Percentiles rank a stretch among this genome's conserved stretches.
These are phyloP conservation scores for Dactylellina leptospora DNA, from an alignment of 2,329 filamentous ascomycete genomes.

Conservation along the genomic window DNA sequence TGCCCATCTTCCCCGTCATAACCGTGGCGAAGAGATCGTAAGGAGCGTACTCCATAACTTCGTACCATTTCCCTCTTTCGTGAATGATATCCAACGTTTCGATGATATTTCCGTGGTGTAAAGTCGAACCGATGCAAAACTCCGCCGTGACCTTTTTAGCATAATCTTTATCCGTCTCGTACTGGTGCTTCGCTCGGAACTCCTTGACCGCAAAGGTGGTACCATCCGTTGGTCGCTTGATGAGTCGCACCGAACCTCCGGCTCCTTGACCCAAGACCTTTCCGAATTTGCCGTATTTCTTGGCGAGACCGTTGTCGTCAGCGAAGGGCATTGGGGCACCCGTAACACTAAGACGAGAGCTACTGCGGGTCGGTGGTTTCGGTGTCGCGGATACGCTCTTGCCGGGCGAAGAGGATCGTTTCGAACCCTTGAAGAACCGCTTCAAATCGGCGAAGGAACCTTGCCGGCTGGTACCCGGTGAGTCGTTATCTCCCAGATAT, in stretches of 20 bases:
- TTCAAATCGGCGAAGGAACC: slow-evolving; percentile 94
- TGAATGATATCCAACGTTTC: slow-evolving; percentile 96
- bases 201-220: slow-evolving; percentile 98
- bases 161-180: slow-evolving; percentile 94
- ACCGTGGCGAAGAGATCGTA: slow-evolving; percentile 97
- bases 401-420: slow-evolving; percentile 69
- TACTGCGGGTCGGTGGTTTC: slow-evolving; percentile 65
- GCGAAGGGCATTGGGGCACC: slow-evolving; percentile 77
- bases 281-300: slow-evolving; percentile 95
- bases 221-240: slow-evolving; percentile 91
- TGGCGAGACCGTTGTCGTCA: slow-evolving; percentile 87
- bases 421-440: slow-evolving; percentile 88
- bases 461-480: slow-evolving; percentile 66
- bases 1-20: slow-evolving; percentile 97
- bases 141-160: slow-evolving; percentile 98
- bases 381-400: slow-evolving; percentile 65
- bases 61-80: slow-evolving; percentile 93
- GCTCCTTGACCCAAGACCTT: slow-evolving; percentile 93
- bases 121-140: slow-evolving; percentile 95
- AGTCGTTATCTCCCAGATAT: slow-evolving; percentile 62
- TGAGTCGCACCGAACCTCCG: slow-evolving; percentile 89
- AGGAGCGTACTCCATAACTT: slow-evolving; percentile 98
- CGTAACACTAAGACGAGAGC: slow-evolving; percentile 62
- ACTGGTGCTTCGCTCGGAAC: slow-evolving; percentile 88
- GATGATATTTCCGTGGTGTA: slow-evolving; percentile 98